Base-by-base conservation (phyloP, 805 yeast genomes). In the Wickerhamiella qilinensis region DNA sequence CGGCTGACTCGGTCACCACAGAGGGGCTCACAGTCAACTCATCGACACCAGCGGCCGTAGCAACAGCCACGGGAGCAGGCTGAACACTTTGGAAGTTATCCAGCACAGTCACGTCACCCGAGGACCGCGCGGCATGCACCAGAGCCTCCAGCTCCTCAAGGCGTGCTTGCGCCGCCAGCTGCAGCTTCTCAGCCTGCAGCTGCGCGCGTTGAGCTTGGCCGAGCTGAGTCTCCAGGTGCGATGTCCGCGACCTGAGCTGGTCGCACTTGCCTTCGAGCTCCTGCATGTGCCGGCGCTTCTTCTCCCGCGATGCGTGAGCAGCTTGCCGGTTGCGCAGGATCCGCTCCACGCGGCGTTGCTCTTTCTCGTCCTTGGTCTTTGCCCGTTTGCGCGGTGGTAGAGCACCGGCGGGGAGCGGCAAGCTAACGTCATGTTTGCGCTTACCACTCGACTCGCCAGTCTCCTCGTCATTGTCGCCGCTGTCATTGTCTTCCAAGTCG, bases 341-440 rank as follows among this genome's bases (percentile, higher is more conserved):
- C 37, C 98, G 68, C 61, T 91, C 97, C 39, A 86, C 75, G 35
- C 95, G 72, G 47, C 97, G 77, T 63, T 88, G 97, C 59, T 91
- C 97, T 63, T 88, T 91, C 63, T 88, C 97, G 61, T 86, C 95
- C 49, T 81, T 73, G 31, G 98, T 91, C 68, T 81, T 84, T 5
- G 98, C 97, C 50, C 97, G 74, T 65, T 91, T 91, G 47, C 97
- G 73, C 38, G 97, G 97, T 22, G 96, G 95, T 43, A 88, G 64
- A 18, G 84, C 47, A 19, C 61, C 61, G 3, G 58, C 52, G 14
- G 62, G 58, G 20, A 55, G 48, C 9, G 63, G 62, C 22, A 55
- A 48, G 18, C 49, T 44, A 46, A 58, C 47, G 9, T 40, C 45
- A 31, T 52, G 57, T 35, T 48, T 56, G n/a, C 59, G 50, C 44